phyloP scores from a whole-genome alignment of 345 rosid genomes.

The Turritis glabra region DNA sequence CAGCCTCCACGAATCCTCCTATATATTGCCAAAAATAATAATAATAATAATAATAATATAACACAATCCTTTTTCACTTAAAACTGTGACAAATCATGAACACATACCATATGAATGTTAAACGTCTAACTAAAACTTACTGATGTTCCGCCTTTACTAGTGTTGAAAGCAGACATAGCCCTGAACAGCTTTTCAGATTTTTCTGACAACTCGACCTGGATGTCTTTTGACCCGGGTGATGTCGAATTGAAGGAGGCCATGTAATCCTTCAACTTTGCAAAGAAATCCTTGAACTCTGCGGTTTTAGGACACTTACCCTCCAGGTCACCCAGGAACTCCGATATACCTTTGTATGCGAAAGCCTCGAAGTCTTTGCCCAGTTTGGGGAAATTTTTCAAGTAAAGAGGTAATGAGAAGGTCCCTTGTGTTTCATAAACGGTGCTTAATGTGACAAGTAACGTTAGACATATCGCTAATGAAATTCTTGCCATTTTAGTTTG shows the following conservation, averaged over 20 bases:
- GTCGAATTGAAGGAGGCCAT: not conserved
- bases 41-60: too few relatives aligned
- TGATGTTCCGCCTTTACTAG: not conserved
- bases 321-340: not conserved
- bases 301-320: constrained; percentile 16
- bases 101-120: not conserved
- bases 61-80: too few relatives aligned
- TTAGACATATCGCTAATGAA: not conserved
- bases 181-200: constrained; percentile 13
- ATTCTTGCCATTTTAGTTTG: constrained; percentile 28
- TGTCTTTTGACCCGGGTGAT: constrained; percentile 6
- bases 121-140: too few relatives aligned
- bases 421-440: constrained; percentile 20
- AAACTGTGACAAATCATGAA: too few relatives aligned
- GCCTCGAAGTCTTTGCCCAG: constrained; percentile 5
- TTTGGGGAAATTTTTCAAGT: constrained; percentile 24
- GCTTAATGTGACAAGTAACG: constrained; percentile 22
- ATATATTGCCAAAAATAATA: too few relatives aligned
- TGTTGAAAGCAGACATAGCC: constrained; percentile 4
- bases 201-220: not conserved
- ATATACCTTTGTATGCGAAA: constrained; percentile 18
- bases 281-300: constrained; percentile 20
- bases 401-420: constrained; percentile 9
- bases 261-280: constrained; percentile 23
- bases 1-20: constrained; percentile 15